Evolutionary conservation across 495 filamentous ascomycete genomes (phyloP).

Genomic region (Penicillium canescens): DNA sequence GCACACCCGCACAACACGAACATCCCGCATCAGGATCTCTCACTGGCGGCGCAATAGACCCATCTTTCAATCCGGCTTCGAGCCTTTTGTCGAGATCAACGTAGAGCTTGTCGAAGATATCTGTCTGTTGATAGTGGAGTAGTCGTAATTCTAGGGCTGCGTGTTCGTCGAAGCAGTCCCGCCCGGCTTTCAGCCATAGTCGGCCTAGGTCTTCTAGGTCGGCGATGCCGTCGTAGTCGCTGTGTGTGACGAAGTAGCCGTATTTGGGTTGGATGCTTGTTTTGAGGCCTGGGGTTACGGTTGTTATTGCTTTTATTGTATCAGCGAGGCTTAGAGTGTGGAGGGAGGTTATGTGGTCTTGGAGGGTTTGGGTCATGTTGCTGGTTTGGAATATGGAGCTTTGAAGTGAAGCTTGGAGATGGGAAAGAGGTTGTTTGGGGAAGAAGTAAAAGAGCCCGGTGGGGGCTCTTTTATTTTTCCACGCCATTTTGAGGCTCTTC

Average conservation of each 20-base stretch:
- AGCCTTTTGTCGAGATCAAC: neutral
- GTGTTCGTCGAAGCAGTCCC: constrained; percentile 3
- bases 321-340: neutral
- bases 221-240: constrained; percentile 8
- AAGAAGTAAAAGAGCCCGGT: no score
- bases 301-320: constrained; percentile 4
- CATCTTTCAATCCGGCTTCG: neutral
- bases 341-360: constrained; percentile 9
- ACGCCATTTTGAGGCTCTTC: no score
- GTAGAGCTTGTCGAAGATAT: constrained; percentile 5
- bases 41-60: neutral
- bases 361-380: constrained; percentile 7
- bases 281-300: constrained; percentile 6
- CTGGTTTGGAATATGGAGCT: no score
- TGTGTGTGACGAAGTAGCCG: constrained; percentile 7
- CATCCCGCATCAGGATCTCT: neutral
- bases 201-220: constrained; percentile 7
- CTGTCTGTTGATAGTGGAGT: constrained; percentile 6
- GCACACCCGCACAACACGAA: constrained; percentile 12
- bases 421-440: no score
- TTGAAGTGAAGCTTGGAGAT: no score
- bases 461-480: no score
- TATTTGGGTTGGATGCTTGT: neutral
- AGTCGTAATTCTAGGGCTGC: constrained; percentile 9
- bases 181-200: neutral